Base-by-base conservation (phyloP, 108 stramenopile species). In the Parietichytrium sp. region DNA sequence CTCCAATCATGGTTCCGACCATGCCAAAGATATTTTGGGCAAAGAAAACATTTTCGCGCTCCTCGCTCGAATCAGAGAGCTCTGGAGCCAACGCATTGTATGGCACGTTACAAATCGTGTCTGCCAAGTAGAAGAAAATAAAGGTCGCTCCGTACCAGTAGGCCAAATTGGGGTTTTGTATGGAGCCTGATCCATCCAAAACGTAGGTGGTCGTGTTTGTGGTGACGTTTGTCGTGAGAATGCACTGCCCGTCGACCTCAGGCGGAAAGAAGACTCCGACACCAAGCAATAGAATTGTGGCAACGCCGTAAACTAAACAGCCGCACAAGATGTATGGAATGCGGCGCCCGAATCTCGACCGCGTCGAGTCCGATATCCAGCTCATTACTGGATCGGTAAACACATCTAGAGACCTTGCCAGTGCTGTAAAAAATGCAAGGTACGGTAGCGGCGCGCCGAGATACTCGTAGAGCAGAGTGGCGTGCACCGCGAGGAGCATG, bases 351-450 rank as follows among this genome's bases (percentile, higher is more conserved):
- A 45, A 52, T 29, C 31, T 54, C 52, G 50, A 20, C 25, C 77
- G 50, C 4, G 55, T 49, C 29, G 78, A 45, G 77, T 85, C 84
- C n/a, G 81, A 51, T 50, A 82, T 29, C 50, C 80, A 82, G 55
- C 77, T 79, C 84, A 85, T 82, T 72, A 82, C 30, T 20, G 84
- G 84, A 50, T 85, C 84, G 3, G 81, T 82, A 31, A 85, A 55
- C 15, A 82, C 84, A 47, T 85, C 84, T 23, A 82, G 47, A 6
- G 47, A 61, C 42, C 84, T 31, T 7, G 84, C 84, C 0, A 85
- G 23, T 26, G 84, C 81, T 25, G 55, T 85, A 49, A 85, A 85
- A 47, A 85, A 82, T 13, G 81, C 51, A 30, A 85, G 33, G 81
- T 82, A 82, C 23, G 52, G 52, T 29, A 85, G 50, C 42, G 61